phyloP scores from a whole-genome alignment of 1,139 yeast species.

The Yamadazyma siamensis region DNA sequence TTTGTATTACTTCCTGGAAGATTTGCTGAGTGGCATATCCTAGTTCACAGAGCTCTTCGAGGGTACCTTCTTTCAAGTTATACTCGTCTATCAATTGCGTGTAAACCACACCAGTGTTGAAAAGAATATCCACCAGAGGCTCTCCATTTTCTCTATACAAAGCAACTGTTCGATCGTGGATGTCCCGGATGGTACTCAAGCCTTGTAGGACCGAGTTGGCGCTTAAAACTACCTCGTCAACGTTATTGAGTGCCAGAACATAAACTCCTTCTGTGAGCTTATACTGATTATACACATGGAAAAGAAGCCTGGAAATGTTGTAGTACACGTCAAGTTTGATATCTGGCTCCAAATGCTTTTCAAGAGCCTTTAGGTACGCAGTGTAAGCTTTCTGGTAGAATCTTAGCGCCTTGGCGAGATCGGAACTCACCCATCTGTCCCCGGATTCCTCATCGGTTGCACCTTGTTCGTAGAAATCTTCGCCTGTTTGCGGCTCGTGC shows the following conservation, averaged over 20 bases:
- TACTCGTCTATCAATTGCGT: slow-evolving; percentile 44
- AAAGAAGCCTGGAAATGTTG: slow-evolving; percentile 46
- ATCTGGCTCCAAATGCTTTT: slow-evolving; percentile 4
- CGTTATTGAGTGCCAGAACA: slow-evolving; percentile 32
- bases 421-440: slow-evolving; percentile 57
- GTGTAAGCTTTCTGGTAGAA: slow-evolving; percentile 50
- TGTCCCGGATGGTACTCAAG: slow-evolving; percentile 28
- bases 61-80: slow-evolving; percentile 15
- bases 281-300: slow-evolving; percentile 46
- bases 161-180: slow-evolving; percentile 36
- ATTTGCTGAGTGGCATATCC: slow-evolving; percentile 16
- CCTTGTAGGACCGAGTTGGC: slow-evolving; percentile 35
- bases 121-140: slow-evolving; percentile 39
- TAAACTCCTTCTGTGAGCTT: slow-evolving; percentile 43
- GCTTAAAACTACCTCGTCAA: slow-evolving; percentile 33
- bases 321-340: slow-evolving; percentile 39
- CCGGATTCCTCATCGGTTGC: slow-evolving; percentile 53
- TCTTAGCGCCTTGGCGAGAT: slow-evolving; percentile 48
- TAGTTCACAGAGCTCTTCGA: slow-evolving; percentile 16
- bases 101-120: slow-evolving; percentile 46
- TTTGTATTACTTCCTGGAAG: slow-evolving; percentile 17
- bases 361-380: slow-evolving; percentile 27
- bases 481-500: slow-evolving; percentile 23
- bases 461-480: slow-evolving; percentile 47
- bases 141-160: slow-evolving; percentile 11